These are phyloP conservation scores for Casuarina equisetifolia DNA, from an alignment of 306 rosid genomes.

Conservation along the genomic window DNA sequence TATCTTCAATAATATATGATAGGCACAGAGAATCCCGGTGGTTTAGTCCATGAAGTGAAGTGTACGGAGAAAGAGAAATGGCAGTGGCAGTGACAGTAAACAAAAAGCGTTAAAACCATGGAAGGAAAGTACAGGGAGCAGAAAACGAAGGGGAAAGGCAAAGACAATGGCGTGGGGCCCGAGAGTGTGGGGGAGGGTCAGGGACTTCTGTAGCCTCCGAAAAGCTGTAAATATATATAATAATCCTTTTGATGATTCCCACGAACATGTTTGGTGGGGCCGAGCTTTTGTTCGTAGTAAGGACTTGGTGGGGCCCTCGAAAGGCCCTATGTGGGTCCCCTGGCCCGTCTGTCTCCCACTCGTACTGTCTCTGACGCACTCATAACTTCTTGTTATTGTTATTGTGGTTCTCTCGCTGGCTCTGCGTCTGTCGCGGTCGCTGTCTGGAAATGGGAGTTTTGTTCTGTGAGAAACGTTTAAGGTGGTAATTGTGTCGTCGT, in stretches of 20 bases:
- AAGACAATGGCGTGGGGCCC: no score
- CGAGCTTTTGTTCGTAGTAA: neutral
- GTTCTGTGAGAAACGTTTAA: neutral
- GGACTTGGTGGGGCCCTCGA: neutral
- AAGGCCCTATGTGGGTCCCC: neutral
- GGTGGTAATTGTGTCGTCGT: constrained; percentile 2
- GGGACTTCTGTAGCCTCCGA: neutral
- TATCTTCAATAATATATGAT: no score
- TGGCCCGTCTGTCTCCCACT: neutral
- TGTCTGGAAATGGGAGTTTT: neutral
- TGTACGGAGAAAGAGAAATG: no score
- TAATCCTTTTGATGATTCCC: neutral
- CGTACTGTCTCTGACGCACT: constrained; percentile 17
- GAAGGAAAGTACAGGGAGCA: no score
- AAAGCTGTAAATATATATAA: neutral
- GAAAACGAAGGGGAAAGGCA: no score
- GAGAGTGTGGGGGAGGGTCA: neutral
- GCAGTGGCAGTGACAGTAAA: no score
- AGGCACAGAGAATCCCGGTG: no score
- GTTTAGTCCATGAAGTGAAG: no score
- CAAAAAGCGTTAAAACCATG: no score
- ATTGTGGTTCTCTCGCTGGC: neutral
- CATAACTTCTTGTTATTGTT: neutral
- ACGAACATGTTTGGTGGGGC: neutral
- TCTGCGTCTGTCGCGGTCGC: neutral